phyloP scores from a whole-genome alignment of 2,329 filamentous ascomycete genomes.

The Aspergillus nomiae region DNA sequence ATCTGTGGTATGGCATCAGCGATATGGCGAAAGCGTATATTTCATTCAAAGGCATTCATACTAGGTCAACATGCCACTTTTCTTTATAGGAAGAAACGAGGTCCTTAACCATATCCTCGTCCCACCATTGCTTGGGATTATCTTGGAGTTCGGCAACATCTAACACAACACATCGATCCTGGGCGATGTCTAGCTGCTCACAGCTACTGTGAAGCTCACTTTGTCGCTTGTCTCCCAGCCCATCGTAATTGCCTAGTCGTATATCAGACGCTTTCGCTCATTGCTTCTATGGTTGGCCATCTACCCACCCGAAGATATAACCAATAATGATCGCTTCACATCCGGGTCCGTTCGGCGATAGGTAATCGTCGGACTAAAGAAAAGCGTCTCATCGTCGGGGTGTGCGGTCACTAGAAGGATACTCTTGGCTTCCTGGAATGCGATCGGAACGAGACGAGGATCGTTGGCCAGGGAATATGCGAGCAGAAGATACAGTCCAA shows the following conservation, averaged over 20 bases:
- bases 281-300: rapidly evolving
- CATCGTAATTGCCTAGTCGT: slow-evolving; percentile 22
- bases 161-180: slow-evolving; percentile 39
- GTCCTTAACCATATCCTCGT: slow-evolving; percentile 33
- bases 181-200: slow-evolving; percentile 19
- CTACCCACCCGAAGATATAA: slow-evolving; percentile 23
- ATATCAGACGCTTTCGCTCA: not conserved
- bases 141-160: slow-evolving; percentile 42
- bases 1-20: slow-evolving; percentile 26
- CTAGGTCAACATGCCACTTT: slow-evolving; percentile 42
- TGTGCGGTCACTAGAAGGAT: slow-evolving; percentile 44
- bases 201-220: slow-evolving; percentile 26
- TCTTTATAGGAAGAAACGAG: slow-evolving; percentile 37
- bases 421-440: slow-evolving; percentile 37
- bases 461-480: slow-evolving; percentile 41
- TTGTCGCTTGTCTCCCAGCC: slow-evolving; percentile 22
- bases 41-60: slow-evolving; percentile 14
- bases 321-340: slow-evolving; percentile 25
- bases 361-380: slow-evolving; percentile 29
- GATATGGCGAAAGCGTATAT: not conserved
- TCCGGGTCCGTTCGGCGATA: slow-evolving; percentile 17
- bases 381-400: slow-evolving; percentile 31
- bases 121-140: slow-evolving; percentile 44
- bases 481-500: slow-evolving; percentile 35
- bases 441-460: slow-evolving; percentile 39